Evolutionary conservation across 306 rosid genomes (phyloP).

Genomic region (Vicia villosa): DNA sequence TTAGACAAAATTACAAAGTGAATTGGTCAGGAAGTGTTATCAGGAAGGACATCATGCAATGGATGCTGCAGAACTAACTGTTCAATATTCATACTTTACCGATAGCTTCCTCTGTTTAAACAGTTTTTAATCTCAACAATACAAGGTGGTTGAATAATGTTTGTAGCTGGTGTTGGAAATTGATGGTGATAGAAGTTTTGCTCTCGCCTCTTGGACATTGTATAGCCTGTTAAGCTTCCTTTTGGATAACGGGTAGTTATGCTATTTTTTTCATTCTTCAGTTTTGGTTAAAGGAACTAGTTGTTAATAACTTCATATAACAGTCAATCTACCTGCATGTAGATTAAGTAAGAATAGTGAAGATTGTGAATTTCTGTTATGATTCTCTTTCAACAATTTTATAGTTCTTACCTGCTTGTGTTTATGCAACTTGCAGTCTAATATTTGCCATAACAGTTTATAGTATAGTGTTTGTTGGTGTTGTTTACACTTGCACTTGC

Average conservation of each 20-base stretch:
- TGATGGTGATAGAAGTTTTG: conserved; percentile 7
- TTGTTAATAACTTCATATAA: not conserved
- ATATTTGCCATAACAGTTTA: not conserved
- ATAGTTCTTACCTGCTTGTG: not conserved
- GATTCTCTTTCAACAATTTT: not conserved
- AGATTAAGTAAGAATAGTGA: conserved; percentile 26
- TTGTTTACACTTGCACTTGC: not conserved
- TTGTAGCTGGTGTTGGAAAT: conserved; percentile 1
- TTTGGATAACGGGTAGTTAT: conserved; percentile 29
- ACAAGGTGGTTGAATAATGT: conserved; percentile 25
- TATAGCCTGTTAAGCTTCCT: conserved; percentile 32
- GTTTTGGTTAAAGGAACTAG: conserved; percentile 26
- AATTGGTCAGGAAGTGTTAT: conserved; percentile 57
- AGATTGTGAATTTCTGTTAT: not conserved
- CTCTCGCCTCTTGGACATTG: conserved; percentile 1
- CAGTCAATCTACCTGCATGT: conserved; percentile 3
- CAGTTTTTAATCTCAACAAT: not conserved
- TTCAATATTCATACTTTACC: not conserved
- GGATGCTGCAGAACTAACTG: conserved; percentile 63
- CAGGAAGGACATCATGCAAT: conserved; percentile 72
- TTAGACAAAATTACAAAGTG: conserved; percentile 35
- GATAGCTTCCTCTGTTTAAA: conserved; percentile 5
- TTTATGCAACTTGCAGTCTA: not conserved
- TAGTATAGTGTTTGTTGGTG: not conserved
- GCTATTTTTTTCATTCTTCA: conserved; percentile 3